Evolutionary conservation across 2,329 filamentous ascomycete species (phyloP), one percentile per base, ranked within the genome.

Genomic region (Penicillium verrucosum): DNA sequence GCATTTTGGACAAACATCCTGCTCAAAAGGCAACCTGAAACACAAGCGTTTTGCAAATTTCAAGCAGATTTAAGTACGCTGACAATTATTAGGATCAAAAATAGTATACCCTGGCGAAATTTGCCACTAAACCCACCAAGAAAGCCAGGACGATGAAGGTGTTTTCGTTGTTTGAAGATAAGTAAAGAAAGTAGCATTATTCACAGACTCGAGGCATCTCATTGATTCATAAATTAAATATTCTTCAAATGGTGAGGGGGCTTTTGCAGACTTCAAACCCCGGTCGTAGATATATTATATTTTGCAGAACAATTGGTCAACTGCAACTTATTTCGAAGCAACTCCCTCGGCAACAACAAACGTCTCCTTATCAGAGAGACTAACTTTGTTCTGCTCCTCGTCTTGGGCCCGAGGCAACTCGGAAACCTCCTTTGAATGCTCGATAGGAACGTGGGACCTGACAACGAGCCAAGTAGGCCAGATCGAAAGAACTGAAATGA

Each of bases 381-480:
- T 32, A 5, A 3, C 38, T 10, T 18, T 36, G 10, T 52, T 56
- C 14, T 56, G 48, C 18, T 66, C 63, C 36, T 64, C 63, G 25
- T 65, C 64, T 10, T 40, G 36, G 18, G 16, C 21, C 4, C 52
- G 49, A n/a, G 38, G 29, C 16, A 51, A 11, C 37, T 36, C 6
- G 16, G 55, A 29, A 4, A 49, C 46, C 8, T 54, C 47, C 16
- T 57, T 61, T 14, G 54, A 51, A 12, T 65, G 44, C 27, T 68
- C 66, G 36, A 65, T 54, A 9, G 67, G 66, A 10, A 32, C 48
- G 43, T 67, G 61, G 12, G 53, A 49, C 14, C 42, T 61, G 16
- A 69, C 59, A 18, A 69, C 66, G 5, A 70, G 37, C 68, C 66
- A 70, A 8, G 68, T 70, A 16, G 68, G 68, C 8, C 67, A 38